Evolutionary conservation across 805 yeast genomes (phyloP).

Genomic region (Osmozyma mogii): DNA sequence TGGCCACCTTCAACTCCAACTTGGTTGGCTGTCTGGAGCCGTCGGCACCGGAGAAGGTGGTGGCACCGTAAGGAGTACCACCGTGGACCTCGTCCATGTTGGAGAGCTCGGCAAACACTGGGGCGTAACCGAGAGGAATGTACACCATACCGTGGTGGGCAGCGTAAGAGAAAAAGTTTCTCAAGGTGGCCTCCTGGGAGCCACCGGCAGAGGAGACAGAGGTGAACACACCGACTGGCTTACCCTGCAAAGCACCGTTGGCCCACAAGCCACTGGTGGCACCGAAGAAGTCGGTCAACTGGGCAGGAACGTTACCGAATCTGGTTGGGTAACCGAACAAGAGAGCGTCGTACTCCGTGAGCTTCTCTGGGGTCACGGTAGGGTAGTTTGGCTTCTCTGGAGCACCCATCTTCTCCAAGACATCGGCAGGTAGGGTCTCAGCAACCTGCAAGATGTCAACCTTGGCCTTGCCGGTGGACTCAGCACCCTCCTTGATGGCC

Average conservation of each 20-base stretch:
- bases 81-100: slow-evolving; percentile 65
- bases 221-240: slow-evolving; percentile 65
- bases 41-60: slow-evolving; percentile 67
- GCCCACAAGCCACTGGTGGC: slow-evolving; percentile 79
- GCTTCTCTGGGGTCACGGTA: slow-evolving; percentile 50
- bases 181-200: slow-evolving; percentile 70
- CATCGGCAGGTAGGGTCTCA: neutral
- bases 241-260: slow-evolving; percentile 60
- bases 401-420: neutral
- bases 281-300: slow-evolving; percentile 71
- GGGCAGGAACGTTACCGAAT: slow-evolving; percentile 75
- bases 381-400: slow-evolving; percentile 31
- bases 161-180: slow-evolving; percentile 54
- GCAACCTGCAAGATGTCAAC: slow-evolving; percentile 1
- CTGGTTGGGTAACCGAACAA: slow-evolving; percentile 84
- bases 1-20: slow-evolving; percentile 56
- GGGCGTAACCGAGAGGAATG: slow-evolving; percentile 71
- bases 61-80: slow-evolving; percentile 84
- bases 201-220: slow-evolving; percentile 75
- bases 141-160: slow-evolving; percentile 77
- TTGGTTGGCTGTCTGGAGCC: slow-evolving; percentile 65
- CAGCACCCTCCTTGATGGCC: slow-evolving; percentile 11
- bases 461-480: slow-evolving; percentile 7
- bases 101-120: slow-evolving; percentile 45
- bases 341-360: slow-evolving; percentile 67